Evolutionary conservation across 2,329 filamentous ascomycete species (phyloP).

Genomic region (Ascochyta lentis): DNA sequence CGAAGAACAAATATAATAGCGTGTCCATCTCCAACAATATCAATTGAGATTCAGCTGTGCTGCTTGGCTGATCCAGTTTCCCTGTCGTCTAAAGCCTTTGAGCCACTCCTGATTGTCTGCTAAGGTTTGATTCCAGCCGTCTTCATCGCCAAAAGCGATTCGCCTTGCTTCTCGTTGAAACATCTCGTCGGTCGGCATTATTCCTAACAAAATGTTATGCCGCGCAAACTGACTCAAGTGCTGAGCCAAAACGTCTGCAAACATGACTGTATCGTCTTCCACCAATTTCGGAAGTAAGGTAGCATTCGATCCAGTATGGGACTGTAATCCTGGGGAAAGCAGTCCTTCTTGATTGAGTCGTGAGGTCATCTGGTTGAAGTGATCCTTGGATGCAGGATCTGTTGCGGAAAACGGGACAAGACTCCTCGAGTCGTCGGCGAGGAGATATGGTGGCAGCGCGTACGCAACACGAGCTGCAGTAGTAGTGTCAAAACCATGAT

Average conservation of each 20-base stretch:
- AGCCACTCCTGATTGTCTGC: conserved; percentile 48
- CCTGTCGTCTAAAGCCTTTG: conserved; percentile 29
- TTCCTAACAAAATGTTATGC: conserved; percentile 43
- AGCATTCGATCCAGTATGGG: background rate
- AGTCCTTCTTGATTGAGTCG: conserved; percentile 13
- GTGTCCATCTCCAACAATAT: background rate
- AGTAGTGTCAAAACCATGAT: conserved; percentile 37
- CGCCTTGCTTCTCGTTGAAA: conserved; percentile 54
- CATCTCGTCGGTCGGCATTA: conserved; percentile 57
- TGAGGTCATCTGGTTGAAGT: conserved; percentile 27
- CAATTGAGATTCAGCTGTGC: conserved; percentile 6
- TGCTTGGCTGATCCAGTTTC: conserved; percentile 9
- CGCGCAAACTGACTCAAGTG: conserved; percentile 52
- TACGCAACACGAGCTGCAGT: conserved; percentile 53
- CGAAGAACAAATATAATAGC: background rate
- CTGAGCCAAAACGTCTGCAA: conserved; percentile 53
- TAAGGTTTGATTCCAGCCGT: conserved; percentile 54
- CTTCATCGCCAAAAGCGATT: conserved; percentile 53
- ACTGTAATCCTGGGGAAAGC: background rate
- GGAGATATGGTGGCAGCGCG: conserved; percentile 56
- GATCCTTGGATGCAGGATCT: conserved; percentile 29
- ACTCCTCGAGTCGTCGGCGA: conserved; percentile 50
- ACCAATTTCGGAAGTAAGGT: conserved; percentile 24
- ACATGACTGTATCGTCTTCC: conserved; percentile 39
- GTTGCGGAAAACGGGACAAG: conserved; percentile 53